Percentiles rank a stretch among this genome's conserved stretches.
Evolutionary conservation across 495 filamentous ascomycete species (phyloP).

Genomic region (Aspergillus panamensis): DNA sequence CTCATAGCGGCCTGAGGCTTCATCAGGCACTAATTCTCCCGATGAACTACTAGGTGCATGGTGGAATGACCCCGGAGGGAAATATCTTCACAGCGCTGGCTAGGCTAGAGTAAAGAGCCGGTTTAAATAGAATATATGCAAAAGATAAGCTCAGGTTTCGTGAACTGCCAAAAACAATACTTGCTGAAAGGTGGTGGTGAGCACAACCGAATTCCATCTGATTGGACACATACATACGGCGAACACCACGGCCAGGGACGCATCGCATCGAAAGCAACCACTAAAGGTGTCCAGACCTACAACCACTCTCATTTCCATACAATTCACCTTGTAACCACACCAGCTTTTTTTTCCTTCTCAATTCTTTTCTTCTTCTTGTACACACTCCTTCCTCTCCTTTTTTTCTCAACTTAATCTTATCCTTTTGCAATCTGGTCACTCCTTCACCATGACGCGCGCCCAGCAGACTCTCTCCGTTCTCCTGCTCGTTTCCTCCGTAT

Average conservation of each 20-base stretch:
- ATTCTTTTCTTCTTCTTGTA: neutral
- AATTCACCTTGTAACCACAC: neutral
- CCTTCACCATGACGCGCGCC: conserved; percentile 85
- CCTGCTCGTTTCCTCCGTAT: conserved; percentile 83
- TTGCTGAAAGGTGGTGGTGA: too few species aligned
- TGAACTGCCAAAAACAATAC: too few species aligned
- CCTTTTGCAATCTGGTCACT: too few species aligned
- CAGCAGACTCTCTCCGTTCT: conserved; percentile 86
- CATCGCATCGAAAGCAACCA: neutral
- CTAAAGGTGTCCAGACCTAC: neutral
- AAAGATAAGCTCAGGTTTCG: too few species aligned
- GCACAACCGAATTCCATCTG: too few species aligned
- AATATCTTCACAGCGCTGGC: too few species aligned
- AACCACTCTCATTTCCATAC: neutral
- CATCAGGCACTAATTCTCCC: neutral
- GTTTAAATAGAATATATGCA: too few species aligned
- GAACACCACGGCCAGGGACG: neutral
- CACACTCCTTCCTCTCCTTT: neutral
- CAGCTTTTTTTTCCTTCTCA: neutral
- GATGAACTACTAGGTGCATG: neutral
- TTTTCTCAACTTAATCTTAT: neutral
- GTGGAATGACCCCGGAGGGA: neutral
- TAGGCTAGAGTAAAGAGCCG: too few species aligned
- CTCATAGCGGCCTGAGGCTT: neutral
- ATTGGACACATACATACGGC: too few species aligned